These are phyloP conservation scores for Zygoascus meyerae DNA, from an alignment of 1,139 yeast genomes.

Conservation along the genomic window DNA sequence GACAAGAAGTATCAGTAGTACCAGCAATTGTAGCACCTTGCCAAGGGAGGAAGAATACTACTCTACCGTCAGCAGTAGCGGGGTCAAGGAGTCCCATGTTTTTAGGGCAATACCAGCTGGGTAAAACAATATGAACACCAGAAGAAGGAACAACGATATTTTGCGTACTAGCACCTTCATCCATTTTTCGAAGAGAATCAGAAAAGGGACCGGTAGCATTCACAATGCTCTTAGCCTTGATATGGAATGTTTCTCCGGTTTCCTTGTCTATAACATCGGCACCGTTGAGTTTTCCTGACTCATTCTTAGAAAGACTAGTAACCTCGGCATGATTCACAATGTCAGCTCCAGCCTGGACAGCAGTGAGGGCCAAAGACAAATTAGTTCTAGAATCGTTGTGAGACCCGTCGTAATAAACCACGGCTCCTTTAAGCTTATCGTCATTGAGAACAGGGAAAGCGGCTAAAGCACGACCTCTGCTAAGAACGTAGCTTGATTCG, in stretches of 20 bases:
- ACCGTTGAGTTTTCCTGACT: conserved; percentile 56
- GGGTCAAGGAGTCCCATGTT: conserved; percentile 89
- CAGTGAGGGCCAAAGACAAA: conserved; percentile 78
- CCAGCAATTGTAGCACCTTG: conserved; percentile 96
- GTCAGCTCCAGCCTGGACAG: conserved; percentile 83
- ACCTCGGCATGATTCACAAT: conserved; percentile 84
- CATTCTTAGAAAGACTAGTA: conserved; percentile 63
- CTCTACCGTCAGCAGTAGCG: conserved; percentile 90
- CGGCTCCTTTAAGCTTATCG: conserved; percentile 75
- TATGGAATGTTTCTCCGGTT: conserved; percentile 31
- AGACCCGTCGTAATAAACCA: conserved; percentile 92
- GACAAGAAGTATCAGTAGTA: conserved; percentile 86
- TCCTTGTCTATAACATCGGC: conserved; percentile 72
- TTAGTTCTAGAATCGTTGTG: conserved; percentile 93
- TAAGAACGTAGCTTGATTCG: conserved; percentile 68
- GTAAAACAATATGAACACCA: conserved; percentile 89
- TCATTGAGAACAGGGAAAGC: conserved; percentile 86
- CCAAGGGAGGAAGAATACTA: conserved; percentile 96
- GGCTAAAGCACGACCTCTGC: conserved; percentile 61
- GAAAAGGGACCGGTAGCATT: conserved; percentile 96
- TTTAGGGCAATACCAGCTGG: conserved; percentile 87
- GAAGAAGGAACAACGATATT: conserved; percentile 91
- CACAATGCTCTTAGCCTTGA: conserved; percentile 69
- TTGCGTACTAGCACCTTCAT: conserved; percentile 44
- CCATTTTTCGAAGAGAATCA: conserved; percentile 82